Base-by-base conservation (phyloP, 441 rosid species). In the Bocquillonia castaneifolia region DNA sequence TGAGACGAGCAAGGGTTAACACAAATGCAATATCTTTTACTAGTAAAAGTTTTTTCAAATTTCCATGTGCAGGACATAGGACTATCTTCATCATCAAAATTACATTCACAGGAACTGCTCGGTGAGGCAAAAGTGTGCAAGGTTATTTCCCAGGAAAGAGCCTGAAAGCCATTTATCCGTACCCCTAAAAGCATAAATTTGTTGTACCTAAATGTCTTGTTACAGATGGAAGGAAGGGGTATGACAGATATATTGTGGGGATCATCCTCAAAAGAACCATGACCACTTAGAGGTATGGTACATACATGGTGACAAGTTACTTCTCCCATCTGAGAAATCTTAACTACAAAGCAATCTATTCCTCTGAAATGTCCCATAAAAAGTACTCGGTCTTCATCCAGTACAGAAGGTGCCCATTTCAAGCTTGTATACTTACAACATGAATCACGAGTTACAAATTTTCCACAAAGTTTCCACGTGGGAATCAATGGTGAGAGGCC, bases 261-360 rank as follows among this genome's bases (percentile, higher is more conserved):
- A 67, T 90, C 91, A 70, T 79, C 80, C 75, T 76, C 80, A 37
- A 31, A 67, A 72, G 85, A 73, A 75, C 66, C 70, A 28, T 77
- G 66, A 76, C 74, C 80, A 28, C 71, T 74, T 68, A 83, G 76
- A 47, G 99, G 90, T 77, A 94, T 85, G 22, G 96, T 87, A 82
- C 93, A 88, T 52, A 87, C 45, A 74, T 69, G 80, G 71, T 80
- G 88, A 74, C 88, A 86, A 63, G 66, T 60, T 68, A 75, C 54
- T 50, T 71, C 83, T 58, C 69, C 80, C 59, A 45, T 77, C 75
- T 76, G 82, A 71, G 77, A 75, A 40, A 75, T 63, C 75, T 81
- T 82, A 71, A 94, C 84, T 20, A 88, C 69, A 81, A 91, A 87
- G 83, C 89, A 89, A 81, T 94, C 97, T 60, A 94, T 78, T 69